A percentile compares a stretch with the other conserved stretches of the same genome.
These are phyloP conservation scores for Linderniella brevidens DNA, from an alignment of 257 asterid genomes.

Conservation along the genomic window DNA sequence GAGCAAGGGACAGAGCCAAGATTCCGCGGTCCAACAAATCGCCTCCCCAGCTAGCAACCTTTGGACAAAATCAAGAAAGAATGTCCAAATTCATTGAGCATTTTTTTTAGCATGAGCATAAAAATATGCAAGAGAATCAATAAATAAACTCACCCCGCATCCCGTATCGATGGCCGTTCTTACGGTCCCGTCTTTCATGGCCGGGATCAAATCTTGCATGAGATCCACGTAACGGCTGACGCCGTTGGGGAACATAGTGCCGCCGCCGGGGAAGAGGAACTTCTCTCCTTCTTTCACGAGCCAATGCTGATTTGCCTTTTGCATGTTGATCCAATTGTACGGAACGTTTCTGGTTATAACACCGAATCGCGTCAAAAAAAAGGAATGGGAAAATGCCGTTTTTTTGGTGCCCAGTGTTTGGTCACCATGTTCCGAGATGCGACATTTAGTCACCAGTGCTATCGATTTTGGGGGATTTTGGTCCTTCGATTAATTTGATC, in stretches of 20 bases:
- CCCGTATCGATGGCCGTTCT: conserved; percentile 98
- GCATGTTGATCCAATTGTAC: conserved; percentile 90
- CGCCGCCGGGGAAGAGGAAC: conserved; percentile 96
- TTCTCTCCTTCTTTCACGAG: conserved; percentile 86
- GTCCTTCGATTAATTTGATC: too few species aligned
- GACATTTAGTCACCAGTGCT: too few species aligned
- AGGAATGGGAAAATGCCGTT: neutral
- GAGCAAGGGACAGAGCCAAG: conserved; percentile 85
- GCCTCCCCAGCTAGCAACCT: conserved; percentile 99
- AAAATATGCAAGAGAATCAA: neutral
- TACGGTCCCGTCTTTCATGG: conserved; percentile 79
- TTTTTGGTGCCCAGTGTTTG: neutral
- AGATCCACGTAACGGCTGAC: conserved; percentile 70
- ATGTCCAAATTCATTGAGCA: neutral
- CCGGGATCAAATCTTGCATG: conserved; percentile 77
- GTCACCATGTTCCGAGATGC: too few species aligned
- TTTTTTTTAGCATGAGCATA: neutral
- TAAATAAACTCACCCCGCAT: conserved; percentile 72
- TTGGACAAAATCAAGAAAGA: neutral
- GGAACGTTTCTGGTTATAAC: conserved; percentile 62
- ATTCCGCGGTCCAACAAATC: conserved; percentile 85
- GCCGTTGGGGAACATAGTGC: conserved; percentile 97
- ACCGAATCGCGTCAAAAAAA: conserved; percentile 7
- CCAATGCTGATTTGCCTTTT: conserved; percentile 96
- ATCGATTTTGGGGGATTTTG: too few species aligned